Evolutionary conservation across 83 land plant genomes (phyloP).

Genomic region (Picea abies): DNA sequence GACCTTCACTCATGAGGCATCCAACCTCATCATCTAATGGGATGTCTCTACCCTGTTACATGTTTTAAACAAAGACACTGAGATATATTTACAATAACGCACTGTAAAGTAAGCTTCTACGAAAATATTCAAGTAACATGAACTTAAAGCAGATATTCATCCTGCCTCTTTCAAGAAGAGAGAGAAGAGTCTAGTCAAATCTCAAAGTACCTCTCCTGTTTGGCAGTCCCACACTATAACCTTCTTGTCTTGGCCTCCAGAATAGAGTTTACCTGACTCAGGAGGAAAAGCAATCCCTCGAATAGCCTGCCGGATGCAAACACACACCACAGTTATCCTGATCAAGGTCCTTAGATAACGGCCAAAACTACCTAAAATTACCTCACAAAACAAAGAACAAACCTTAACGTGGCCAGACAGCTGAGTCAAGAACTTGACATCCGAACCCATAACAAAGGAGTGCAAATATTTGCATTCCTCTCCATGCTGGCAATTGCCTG

Average conservation of each 20-base stretch:
- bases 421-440: conserved; percentile 59
- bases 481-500: conserved; percentile 71
- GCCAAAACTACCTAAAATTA: background rate
- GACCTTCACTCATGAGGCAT: conserved; percentile 83
- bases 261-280: conserved; percentile 84
- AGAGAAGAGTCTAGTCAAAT: background rate
- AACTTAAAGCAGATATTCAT: background rate
- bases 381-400: background rate
- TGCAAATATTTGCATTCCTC: conserved; percentile 80
- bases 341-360: background rate
- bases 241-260: conserved; percentile 86
- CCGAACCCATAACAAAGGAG: conserved; percentile 61
- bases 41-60: conserved; percentile 57
- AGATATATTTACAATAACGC: background rate
- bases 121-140: background rate
- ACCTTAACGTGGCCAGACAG: conserved; percentile 92
- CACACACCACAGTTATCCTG: background rate
- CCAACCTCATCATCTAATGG: conserved; percentile 86
- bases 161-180: too few species aligned
- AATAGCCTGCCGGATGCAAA: conserved; percentile 52
- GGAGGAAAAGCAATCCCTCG: conserved; percentile 79
- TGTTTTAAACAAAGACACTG: background rate
- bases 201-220: conserved; percentile 74
- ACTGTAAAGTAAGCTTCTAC: background rate
- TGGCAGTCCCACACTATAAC: conserved; percentile 91